A percentile compares a stretch with the other conserved stretches of the same genome.
Conservation (phyloP, 73 alveolate species). For the Effrenium voratum region DNA sequence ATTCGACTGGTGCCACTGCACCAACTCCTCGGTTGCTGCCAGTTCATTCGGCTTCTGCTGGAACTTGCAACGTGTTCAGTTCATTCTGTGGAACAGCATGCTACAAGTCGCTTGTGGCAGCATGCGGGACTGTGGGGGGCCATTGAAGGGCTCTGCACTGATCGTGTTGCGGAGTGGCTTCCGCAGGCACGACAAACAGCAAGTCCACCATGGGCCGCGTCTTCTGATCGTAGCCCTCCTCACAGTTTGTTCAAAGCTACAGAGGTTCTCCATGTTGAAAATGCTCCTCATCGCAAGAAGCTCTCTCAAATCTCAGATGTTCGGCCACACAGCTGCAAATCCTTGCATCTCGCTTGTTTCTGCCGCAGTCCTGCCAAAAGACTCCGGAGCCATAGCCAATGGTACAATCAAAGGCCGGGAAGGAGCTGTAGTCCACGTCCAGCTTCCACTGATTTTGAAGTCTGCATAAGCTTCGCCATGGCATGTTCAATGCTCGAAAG, state of each 20-base stretch:
- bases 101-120: too few species aligned
- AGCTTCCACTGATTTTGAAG: too few species aligned
- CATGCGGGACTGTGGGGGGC: neutral
- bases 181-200: constrained; percentile 27
- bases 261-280: neutral
- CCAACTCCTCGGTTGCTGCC: neutral
- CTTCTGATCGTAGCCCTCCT: constrained; percentile 39
- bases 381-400: constrained; percentile 60
- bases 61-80: neutral
- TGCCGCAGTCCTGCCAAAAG: constrained; percentile 53
- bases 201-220: constrained; percentile 57
- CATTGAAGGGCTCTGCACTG: too few species aligned
- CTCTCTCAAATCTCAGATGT: too few species aligned
- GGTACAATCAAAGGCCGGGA: constrained; percentile 38
- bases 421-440: neutral
- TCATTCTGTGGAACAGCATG: neutral
- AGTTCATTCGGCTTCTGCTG: neutral
- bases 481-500: too few species aligned
- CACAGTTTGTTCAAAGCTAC: neutral
- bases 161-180: neutral
- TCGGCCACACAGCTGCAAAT: too few species aligned
- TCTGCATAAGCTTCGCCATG: too few species aligned
- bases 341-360: too few species aligned
- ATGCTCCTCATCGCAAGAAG: too few species aligned
- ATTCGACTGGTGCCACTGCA: constrained; percentile 1